Base-by-base conservation (phyloP, 169 alveolate genomes). In the Cryptosporidium viatorum region DNA sequence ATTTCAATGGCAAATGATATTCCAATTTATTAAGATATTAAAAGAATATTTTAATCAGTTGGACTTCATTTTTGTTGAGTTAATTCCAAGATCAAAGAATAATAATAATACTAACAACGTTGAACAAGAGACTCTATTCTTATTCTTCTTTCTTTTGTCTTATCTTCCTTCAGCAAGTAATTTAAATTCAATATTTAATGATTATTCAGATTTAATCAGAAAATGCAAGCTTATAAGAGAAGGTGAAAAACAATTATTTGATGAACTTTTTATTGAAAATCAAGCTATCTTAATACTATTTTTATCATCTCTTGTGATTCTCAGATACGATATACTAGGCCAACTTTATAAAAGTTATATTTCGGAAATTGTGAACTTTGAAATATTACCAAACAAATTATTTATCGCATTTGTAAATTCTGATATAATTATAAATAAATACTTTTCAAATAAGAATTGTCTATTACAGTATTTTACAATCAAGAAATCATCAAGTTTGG, bases 201-300 rank as follows among this genome's bases (percentile, higher is more conserved):
- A 62, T 16, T 29, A 80, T 62, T 62, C 39, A 4, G 89, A 80
- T 29, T 29, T 62, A n/a, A 39, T 80, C 7, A 43, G 18, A 10
- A 80, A 80, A 23, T 41, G 55, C 21, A n/a, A 21, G 26, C 39
- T 37, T 9, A 45, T 62, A 9, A 80, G 75, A 65, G 75, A 31
- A 2, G 16, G 65, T 18, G 89, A 80, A 43, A 62, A 41, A 41
- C 68, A 26, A 23, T 31, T 80, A 23, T 43, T 18, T 41, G 89
- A 80, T 29, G 89, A 80, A 45, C 59, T 80, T 12, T 80, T 80
- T 80, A 80, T 80, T 35, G 89, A 80, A n/a, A 59, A 65, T 23
- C 89, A 80, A 45, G 35, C 80, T 18, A 43, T 80, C 2, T 51
- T 80, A 62, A 65, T 80, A 60, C n/a, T 62, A 23, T 23, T 65